These are phyloP conservation scores for Patellifolia procumbens DNA, from an alignment of 179 eudicot species.

Conservation along the genomic window DNA sequence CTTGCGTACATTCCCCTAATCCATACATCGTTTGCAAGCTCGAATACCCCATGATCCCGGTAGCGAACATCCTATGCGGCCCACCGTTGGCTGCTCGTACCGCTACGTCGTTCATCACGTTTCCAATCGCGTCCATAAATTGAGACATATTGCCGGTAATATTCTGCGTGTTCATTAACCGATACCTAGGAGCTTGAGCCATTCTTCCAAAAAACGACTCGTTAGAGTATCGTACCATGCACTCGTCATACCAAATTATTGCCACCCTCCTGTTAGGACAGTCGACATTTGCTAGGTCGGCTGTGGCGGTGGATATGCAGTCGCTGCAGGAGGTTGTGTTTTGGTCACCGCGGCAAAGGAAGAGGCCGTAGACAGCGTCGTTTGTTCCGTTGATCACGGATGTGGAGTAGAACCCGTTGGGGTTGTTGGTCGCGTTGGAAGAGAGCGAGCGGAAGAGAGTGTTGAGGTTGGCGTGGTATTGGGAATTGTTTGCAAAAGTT, in stretches of 20 bases:
- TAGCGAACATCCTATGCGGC: constrained; percentile 7
- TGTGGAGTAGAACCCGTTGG: constrained; percentile 6
- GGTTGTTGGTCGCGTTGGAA: constrained; percentile 3
- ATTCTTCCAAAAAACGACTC: constrained; percentile 15
- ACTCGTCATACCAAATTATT: constrained; percentile 37
- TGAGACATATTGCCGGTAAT: constrained; percentile 9
- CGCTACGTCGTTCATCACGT: constrained; percentile 12
- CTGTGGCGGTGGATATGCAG: constrained; percentile 18
- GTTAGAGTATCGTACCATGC: constrained; percentile 41
- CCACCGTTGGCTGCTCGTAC: constrained; percentile 11
- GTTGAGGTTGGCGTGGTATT: constrained; percentile 6
- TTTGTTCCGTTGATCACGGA: neutral
- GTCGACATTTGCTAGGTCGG: neutral
- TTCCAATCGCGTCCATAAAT: constrained; percentile 7
- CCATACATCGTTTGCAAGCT: constrained; percentile 20
- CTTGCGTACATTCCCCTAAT: constrained; percentile 41
- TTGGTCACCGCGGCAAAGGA: constrained; percentile 34
- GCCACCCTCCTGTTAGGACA: constrained; percentile 11
- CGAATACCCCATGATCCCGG: neutral
- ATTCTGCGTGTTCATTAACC: neutral
- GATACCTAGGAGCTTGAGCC: neutral
- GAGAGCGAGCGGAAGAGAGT: constrained; percentile 8
- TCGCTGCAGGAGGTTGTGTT: constrained; percentile 5
- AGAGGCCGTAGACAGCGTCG: constrained; percentile 28
- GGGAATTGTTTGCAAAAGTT: neutral